phyloP scores from a whole-genome alignment of 192 early-diverging fungal genomes.

The Spizellomyces punctatus region DNA sequence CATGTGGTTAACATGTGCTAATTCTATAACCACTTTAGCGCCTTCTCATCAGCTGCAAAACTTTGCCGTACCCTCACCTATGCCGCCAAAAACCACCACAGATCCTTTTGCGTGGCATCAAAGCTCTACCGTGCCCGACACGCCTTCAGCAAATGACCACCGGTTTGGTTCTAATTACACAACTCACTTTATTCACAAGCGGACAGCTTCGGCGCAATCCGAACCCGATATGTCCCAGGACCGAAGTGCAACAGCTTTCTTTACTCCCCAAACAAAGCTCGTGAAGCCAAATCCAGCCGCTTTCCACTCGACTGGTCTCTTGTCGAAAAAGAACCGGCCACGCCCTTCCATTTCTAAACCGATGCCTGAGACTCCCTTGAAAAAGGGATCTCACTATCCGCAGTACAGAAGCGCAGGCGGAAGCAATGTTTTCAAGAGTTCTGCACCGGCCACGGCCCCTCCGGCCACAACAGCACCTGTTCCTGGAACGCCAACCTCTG shows the following conservation, averaged over 20 bases:
- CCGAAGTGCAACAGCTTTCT: conserved; percentile 18
- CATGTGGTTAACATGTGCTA: neutral
- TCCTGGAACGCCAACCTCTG: conserved; percentile 16
- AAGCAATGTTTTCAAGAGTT: neutral
- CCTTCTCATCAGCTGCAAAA: no score
- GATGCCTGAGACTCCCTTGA: conserved; percentile 45
- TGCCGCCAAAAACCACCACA: neutral
- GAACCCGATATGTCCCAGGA: conserved; percentile 25
- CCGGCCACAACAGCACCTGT: conserved; percentile 5
- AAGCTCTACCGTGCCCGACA: neutral
- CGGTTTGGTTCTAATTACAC: neutral
- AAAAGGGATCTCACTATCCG: conserved; percentile 25
- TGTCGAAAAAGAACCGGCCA: conserved; percentile 38
- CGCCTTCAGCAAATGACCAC: conserved; percentile 9
- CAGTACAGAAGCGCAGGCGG: neutral
- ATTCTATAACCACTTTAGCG: no score
- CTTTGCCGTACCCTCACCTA: no score
- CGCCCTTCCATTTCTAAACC: neutral
- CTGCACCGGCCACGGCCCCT: neutral
- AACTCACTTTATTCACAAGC: conserved; percentile 12
- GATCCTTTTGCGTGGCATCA: conserved; percentile 1
- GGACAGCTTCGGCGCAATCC: conserved; percentile 11
- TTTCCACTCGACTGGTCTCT: conserved; percentile 47
- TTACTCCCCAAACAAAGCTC: conserved; percentile 35
- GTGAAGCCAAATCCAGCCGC: conserved; percentile 43